phyloP scores from a whole-genome alignment of 2,329 filamentous ascomycete species.

The Pseudogymnoascus sp. region DNA sequence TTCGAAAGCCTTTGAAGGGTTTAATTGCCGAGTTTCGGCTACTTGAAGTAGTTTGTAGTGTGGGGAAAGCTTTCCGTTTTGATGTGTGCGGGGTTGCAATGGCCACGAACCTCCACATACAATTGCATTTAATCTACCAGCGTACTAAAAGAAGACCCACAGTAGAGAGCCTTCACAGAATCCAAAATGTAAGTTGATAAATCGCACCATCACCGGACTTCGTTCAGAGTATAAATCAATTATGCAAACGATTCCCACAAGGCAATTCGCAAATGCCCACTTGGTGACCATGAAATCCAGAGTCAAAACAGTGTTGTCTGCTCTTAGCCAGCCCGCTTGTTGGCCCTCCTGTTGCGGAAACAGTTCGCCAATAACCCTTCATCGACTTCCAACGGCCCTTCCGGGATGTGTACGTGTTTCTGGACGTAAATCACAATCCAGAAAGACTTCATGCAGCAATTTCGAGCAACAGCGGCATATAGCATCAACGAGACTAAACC shows the following conservation, averaged over 20 bases:
- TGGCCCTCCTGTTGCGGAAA: neutral
- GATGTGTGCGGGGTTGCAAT: neutral
- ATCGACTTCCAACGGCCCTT: neutral
- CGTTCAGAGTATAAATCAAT: neutral
- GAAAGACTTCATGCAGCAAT: neutral
- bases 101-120: neutral
- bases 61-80: neutral
- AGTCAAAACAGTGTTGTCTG: neutral
- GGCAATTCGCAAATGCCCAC: neutral
- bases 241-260: neutral
- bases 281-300: neutral
- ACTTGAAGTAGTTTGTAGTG: neutral
- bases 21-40: neutral
- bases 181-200: neutral
- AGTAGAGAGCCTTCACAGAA: neutral
- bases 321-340: neutral
- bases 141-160: neutral
- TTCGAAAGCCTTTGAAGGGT: neutral
- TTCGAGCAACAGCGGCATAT: neutral
- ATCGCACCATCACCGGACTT: neutral
- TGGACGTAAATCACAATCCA: neutral
- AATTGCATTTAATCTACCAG: neutral
- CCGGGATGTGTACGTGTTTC: neutral
- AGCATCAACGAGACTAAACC: neutral
- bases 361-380: neutral